Base-by-base conservation (phyloP, 164 flowering plant species). In the Malania oleifera region DNA sequence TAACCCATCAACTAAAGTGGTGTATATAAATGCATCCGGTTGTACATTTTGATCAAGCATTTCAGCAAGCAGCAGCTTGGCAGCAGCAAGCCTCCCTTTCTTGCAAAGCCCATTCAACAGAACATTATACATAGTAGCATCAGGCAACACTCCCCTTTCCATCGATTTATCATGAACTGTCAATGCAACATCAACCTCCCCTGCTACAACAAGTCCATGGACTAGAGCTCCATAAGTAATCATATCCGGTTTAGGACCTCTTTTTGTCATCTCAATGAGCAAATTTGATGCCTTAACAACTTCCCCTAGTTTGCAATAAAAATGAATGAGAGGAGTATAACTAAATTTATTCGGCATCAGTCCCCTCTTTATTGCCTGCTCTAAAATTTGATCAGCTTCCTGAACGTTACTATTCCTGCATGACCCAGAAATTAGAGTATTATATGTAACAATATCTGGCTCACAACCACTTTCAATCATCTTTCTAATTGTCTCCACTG, bases 51-150 rank as follows among this genome's bases (percentile, higher is more conserved):
- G 73, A 59, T 71, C 78, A 60, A 87, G 83, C 97, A 87, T 87
- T 70, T 87, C 91, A 2, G 52, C 51, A 54, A 87, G 73, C 59
- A 91, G 67, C 34, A 67, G 60, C 65, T 77, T 84, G 2, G 83
- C 88, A 55, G 59, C 64, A 28, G 68, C 45, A 74, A 91, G 69
- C 75, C 56, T 75, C 35, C 82, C 76, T 57, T 78, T 82, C 76
- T 78, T 91, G 78, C 75, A 84, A 27, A 88, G 82, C 37, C 91
- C 96, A 74, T 59, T 86, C 57, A 88, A 80, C 53, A 91, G 56
- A 62, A 79, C 73, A 78, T 91, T 91, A 66, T 81, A 88, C 37
- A 91, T 71, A 38, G 63, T 70, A 45, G 87, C 77, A 78, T 91
- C 96, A 57, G 91, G 93, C 26, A 54, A 50, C 9, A 83, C 75